Evolutionary conservation across 352 stramenopile genomes (phyloP), one percentile per base, ranked within the genome.

Genomic region (Phytophthora hibernalis): DNA sequence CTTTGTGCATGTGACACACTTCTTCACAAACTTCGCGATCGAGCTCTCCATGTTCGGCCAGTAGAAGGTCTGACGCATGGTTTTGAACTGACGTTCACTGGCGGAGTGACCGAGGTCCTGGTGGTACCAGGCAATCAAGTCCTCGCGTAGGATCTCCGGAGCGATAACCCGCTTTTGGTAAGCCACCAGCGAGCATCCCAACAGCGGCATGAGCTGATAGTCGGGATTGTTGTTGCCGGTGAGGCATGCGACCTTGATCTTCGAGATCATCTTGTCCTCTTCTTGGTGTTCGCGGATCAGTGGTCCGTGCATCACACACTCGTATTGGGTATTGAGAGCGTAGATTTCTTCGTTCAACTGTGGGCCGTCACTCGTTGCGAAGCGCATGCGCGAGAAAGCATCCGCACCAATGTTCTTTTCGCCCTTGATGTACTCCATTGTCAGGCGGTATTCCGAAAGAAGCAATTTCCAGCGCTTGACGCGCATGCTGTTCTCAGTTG

Each of bases 161-260:
- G 44, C 54, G 30, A 65, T 44, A n/a, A 65, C 47, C 5, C 44
- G 44, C 35, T 52, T 51, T 16, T 56, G 7, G 47, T 54, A 31
- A 3, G 45, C 26, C 16, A 54, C 28, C 2, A 62, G 42, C 6
- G 42, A 47, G 12, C 16, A 38, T 28, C 54, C 54, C 0, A 61
- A 26, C 2, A 61, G 54, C 1, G 54, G 3, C 30, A 61, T 10
- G 15, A 54, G 43, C 54, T 61, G 22, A 22, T 61, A 61, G 54
- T 62, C 54, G 7, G 54, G 54, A 11, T 62, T 62, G 26, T 62
- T 62, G n/a, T n/a, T 35, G 28, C 42, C 54, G 2, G 30, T 31
- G 18, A 62, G 54, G 42, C 54, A 62, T 1, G 22, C 18, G 21
- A 33, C 33, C n/a, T 51, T 52, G 37, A 51, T 52, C 18, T 11